A percentile compares a stretch with the other conserved stretches of the same genome.
phyloP scores from a whole-genome alignment of 225 moss, liverwort and hornwort genomes.

The Marchantia paleacea region DNA sequence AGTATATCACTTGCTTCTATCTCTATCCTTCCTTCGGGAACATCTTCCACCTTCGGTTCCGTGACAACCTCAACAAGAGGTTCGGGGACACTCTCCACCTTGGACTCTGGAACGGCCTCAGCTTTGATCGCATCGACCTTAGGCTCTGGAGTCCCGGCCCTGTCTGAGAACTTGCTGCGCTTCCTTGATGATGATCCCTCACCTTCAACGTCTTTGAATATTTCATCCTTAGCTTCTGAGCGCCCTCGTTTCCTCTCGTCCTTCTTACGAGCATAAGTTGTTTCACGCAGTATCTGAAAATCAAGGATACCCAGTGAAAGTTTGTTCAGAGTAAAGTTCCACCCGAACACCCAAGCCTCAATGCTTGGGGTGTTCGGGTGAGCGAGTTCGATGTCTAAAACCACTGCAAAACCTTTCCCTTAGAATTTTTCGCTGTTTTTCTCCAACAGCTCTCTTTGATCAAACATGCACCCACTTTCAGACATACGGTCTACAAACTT shows the following conservation, averaged over 20 bases:
- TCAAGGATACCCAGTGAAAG: background rate
- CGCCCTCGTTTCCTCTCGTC: conserved; percentile 69
- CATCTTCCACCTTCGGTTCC: conserved; percentile 15
- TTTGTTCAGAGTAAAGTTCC: background rate
- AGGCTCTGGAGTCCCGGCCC: conserved; percentile 63
- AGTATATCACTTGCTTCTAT: conserved; percentile 41
- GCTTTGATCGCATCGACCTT: conserved; percentile 47
- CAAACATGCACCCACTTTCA: too few relatives aligned
- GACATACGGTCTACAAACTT: too few relatives aligned
- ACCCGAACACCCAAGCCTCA: background rate
- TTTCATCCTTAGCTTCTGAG: conserved; percentile 53
- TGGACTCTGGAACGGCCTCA: conserved; percentile 38
- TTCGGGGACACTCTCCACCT: conserved; percentile 6
- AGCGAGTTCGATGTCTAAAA: too few relatives aligned
- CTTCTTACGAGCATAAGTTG: conserved; percentile 52
- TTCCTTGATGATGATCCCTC: conserved; percentile 88
- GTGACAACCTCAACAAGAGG: conserved; percentile 1
- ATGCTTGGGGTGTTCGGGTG: background rate
- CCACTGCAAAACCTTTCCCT: too few relatives aligned
- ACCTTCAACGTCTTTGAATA: conserved; percentile 63
- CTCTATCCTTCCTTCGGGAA: conserved; percentile 37
- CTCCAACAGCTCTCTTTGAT: too few relatives aligned
- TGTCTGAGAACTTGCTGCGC: conserved; percentile 90
- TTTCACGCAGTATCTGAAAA: conserved; percentile 60
- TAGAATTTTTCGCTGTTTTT: too few relatives aligned